Percentiles rank a stretch among this genome's conserved stretches.
Evolutionary conservation across 345 rosid species (phyloP).

Genomic region (Schrenkiella parvula): DNA sequence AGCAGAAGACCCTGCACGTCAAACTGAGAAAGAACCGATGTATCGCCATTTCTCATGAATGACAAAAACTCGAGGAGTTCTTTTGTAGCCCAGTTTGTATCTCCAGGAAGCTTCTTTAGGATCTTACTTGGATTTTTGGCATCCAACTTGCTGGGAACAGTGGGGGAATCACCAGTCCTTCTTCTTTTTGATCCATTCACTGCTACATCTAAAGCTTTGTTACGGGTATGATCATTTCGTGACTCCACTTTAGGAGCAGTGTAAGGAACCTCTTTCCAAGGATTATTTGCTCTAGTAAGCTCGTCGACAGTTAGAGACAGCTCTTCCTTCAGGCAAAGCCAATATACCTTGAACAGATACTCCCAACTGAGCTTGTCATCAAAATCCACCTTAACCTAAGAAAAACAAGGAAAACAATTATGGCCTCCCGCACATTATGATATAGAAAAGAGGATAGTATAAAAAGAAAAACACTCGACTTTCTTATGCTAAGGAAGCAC

Average conservation of each 20-base stretch:
- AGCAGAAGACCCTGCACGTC: slow-evolving; percentile 73
- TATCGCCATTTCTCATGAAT: slow-evolving; percentile 70
- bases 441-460: background rate
- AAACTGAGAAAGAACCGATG: slow-evolving; percentile 47
- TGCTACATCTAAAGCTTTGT: slow-evolving; percentile 40
- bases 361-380: slow-evolving; percentile 97
- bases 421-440: background rate
- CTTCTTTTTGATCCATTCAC: slow-evolving; percentile 49
- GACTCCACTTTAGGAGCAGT: slow-evolving; percentile 30
- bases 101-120: slow-evolving; percentile 31
- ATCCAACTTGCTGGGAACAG: slow-evolving; percentile 32
- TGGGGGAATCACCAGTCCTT: slow-evolving; percentile 39
- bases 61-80: slow-evolving; percentile 82
- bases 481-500: background rate
- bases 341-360: slow-evolving; percentile 92
- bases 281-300: slow-evolving; percentile 73
- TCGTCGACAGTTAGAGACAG: slow-evolving; percentile 64
- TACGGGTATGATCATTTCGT: slow-evolving; percentile 32
- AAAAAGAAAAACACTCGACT: background rate
- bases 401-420: slow-evolving; percentile 3
- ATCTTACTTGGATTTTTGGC: slow-evolving; percentile 25
- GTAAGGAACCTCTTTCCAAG: slow-evolving; percentile 55
- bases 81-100: slow-evolving; percentile 73
- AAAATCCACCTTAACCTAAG: slow-evolving; percentile 97
- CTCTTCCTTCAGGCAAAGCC: slow-evolving; percentile 71